Evolutionary conservation across 768 basidiomycete genomes (phyloP).

Genomic region (Mycena sanguinolenta): DNA sequence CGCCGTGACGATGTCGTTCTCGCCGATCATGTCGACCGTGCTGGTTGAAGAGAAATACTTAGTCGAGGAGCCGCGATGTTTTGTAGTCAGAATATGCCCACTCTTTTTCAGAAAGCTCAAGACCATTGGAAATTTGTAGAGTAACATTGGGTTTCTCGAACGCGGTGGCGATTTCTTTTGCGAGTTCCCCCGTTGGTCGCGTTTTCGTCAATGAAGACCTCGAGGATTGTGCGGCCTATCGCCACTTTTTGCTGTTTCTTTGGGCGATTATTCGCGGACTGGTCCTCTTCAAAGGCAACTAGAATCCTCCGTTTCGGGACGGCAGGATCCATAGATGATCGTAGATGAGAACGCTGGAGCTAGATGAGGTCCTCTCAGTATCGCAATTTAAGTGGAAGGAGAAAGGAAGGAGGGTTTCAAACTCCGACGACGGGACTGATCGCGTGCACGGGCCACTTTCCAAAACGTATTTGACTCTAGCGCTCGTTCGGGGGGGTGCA

Average conservation of each 20-base stretch:
- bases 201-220: neutral
- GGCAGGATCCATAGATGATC: no score
- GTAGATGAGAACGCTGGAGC: no score
- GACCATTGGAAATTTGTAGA: neutral
- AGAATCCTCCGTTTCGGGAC: neutral
- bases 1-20: slow-evolving; percentile 37
- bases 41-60: neutral
- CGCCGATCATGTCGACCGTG: slow-evolving; percentile 16
- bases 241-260: neutral
- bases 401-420: no score
- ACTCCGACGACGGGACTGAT: no score
- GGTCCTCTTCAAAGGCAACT: neutral
- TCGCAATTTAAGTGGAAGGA: no score
- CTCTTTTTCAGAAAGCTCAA: neutral
- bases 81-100: neutral
- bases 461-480: no score
- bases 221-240: neutral
- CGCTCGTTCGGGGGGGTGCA: no score
- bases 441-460: no score
- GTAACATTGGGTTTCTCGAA: neutral
- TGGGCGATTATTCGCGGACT: neutral
- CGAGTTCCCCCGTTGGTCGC: neutral
- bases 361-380: no score
- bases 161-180: neutral
- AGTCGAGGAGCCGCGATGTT: neutral